Conservation (phyloP, 176 grass and related monocot genomes). For the Aegilops umbellulata region DNA sequence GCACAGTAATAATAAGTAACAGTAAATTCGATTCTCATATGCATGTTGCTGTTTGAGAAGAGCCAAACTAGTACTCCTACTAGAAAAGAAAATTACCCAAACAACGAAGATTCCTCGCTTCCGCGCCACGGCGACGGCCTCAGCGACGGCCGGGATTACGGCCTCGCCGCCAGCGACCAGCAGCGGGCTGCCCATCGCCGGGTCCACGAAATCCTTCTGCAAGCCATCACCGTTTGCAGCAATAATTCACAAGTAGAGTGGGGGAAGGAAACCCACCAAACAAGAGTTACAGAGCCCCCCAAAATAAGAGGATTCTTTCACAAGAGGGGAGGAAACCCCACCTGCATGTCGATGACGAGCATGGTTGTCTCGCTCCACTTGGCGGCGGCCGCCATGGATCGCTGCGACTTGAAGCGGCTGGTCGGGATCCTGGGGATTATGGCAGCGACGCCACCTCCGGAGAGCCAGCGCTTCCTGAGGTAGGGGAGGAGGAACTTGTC, state of each 20-base stretch:
- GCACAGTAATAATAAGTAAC: neutral
- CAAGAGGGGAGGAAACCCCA: neutral
- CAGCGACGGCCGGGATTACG: conserved; percentile 33
- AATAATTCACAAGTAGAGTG: neutral
- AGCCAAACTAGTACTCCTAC: neutral
- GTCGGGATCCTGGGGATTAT: neutral
- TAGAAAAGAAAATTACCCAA: conserved; percentile 35
- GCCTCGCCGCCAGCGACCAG: conserved; percentile 46
- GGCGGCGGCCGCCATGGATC: conserved; percentile 24
- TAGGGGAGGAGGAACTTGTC: conserved; percentile 45
- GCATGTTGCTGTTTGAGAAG: neutral
- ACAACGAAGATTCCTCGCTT: conserved; percentile 56
- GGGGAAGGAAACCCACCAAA: no score
- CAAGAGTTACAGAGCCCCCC: no score
- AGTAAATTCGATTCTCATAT: neutral
- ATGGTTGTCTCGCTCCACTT: conserved; percentile 56
- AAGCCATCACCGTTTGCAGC: no score
- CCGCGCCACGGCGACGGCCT: conserved; percentile 49
- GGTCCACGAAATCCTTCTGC: conserved; percentile 63
- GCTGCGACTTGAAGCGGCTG: neutral
- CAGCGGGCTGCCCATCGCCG: conserved; percentile 48
- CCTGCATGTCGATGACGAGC: conserved; percentile 87
- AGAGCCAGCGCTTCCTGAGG: conserved; percentile 36
- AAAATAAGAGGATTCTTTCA: no score
- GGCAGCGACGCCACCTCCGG: neutral